phyloP scores from a whole-genome alignment of 1,284 basidiomycete genomes.

The Ganoderma multipileum region DNA sequence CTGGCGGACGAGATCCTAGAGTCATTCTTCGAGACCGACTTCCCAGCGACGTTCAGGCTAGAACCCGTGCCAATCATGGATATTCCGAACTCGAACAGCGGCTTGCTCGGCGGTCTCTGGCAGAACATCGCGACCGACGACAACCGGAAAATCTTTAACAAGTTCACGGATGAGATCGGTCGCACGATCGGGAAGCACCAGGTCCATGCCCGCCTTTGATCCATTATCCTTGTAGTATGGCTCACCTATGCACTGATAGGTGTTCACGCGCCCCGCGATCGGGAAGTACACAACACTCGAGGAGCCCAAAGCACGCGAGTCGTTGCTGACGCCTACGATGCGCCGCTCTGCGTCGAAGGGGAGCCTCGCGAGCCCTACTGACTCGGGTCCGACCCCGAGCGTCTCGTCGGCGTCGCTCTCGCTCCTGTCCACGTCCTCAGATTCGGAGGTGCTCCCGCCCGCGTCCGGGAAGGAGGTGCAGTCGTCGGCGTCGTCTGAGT shows the following conservation, averaged over 20 bases:
- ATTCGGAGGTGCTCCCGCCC: background rate
- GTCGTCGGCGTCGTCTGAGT: conserved; percentile 33
- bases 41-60: conserved; percentile 87
- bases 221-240: background rate
- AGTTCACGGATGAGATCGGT: conserved; percentile 91
- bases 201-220: conserved; percentile 44
- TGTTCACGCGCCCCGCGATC: conserved; percentile 83
- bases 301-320: conserved; percentile 89
- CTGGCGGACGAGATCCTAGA: conserved; percentile 94
- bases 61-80: conserved; percentile 75
- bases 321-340: conserved; percentile 76
- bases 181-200: conserved; percentile 93
- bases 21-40: conserved; percentile 92
- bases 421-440: conserved; percentile 11
- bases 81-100: conserved; percentile 60
- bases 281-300: conserved; percentile 84
- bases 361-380: conserved; percentile 46
- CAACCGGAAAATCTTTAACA: conserved; percentile 86
- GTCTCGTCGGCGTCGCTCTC: conserved; percentile 13
- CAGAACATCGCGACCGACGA: conserved; percentile 88
- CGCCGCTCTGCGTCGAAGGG: conserved; percentile 64
- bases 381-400: conserved; percentile 9
- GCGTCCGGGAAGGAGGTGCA: conserved; percentile 3
- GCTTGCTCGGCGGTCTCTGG: conserved; percentile 86
- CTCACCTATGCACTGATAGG: conserved; percentile 43